A percentile compares a stretch with the other conserved stretches of the same genome.
These are phyloP conservation scores for Trametes maxima DNA, from an alignment of 768 basidiomycete genomes.

Conservation along the genomic window DNA sequence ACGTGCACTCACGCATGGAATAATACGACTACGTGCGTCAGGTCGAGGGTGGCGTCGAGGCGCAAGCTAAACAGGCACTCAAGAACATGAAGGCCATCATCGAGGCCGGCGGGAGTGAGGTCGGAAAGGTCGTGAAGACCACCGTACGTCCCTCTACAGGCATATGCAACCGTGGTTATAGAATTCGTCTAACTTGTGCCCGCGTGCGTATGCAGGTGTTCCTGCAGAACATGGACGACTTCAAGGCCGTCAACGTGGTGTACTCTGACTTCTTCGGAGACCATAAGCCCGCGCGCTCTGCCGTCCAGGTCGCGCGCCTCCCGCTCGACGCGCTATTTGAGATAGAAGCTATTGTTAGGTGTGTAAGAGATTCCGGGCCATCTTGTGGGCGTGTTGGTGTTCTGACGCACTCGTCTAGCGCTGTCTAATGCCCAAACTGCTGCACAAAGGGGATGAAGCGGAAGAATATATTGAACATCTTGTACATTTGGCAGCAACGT, in stretches of 20 bases:
- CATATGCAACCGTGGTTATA: neutral
- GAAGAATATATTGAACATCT: no score
- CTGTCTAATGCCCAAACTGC: no score
- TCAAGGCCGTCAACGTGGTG: constrained; percentile 76
- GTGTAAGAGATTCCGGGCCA: constrained; percentile 21
- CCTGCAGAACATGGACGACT: constrained; percentile 91
- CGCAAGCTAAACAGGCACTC: constrained; percentile 81
- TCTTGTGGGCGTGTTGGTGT: neutral
- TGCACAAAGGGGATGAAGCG: no score
- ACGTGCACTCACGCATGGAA: neutral
- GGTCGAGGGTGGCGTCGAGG: constrained; percentile 67
- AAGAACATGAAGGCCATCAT: constrained; percentile 85
- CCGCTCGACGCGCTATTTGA: constrained; percentile 93
- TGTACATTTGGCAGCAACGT: no score
- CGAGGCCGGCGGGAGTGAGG: constrained; percentile 76
- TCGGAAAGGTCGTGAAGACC: constrained; percentile 87
- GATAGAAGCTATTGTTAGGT: constrained; percentile 88
- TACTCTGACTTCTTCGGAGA: constrained; percentile 86
- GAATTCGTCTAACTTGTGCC: neutral
- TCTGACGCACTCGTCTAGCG: no score
- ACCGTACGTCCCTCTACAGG: constrained; percentile 58
- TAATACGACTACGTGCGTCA: neutral
- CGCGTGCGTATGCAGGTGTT: constrained; percentile 63
- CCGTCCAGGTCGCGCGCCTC: constrained; percentile 86
- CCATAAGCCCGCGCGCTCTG: constrained; percentile 91